Conservation (phyloP, 228 moss, liverwort and hornwort species). For the Sphagnum magellanicum region DNA sequence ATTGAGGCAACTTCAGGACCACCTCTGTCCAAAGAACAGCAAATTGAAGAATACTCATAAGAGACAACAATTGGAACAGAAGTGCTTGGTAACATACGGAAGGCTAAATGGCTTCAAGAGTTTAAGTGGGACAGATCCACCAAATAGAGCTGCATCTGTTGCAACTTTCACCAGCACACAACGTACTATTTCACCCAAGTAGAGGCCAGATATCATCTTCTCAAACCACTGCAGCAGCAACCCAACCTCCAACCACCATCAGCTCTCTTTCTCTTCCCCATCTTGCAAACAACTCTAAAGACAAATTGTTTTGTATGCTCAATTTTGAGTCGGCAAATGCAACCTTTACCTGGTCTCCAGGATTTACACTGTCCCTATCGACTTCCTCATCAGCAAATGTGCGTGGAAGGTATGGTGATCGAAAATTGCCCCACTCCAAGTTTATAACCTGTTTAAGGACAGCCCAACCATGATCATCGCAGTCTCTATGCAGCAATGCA, state of each 20-base stretch:
- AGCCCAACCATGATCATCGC: too few relatives aligned
- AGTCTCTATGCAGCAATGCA: too few relatives aligned
- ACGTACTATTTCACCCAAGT: conserved; percentile 76
- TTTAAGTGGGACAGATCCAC: conserved; percentile 26
- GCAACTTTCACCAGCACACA: conserved; percentile 57
- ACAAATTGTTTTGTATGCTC: background rate
- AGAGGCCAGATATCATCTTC: conserved; percentile 82
- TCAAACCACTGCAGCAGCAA: conserved; percentile 51
- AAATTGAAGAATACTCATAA: conserved; percentile 12
- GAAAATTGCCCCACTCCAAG: conserved; percentile 80
- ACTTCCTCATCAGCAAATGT: conserved; percentile 66
- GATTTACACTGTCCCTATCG: conserved; percentile 63
- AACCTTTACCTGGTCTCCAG: conserved; percentile 48
- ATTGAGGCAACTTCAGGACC: background rate
- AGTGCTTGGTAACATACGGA: conserved; percentile 13
- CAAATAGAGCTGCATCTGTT: conserved; percentile 48
- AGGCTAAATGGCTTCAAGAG: conserved; percentile 34
- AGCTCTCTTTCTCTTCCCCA: background rate
- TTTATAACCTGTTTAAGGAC: conserved; percentile 48
- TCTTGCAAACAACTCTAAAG: background rate
- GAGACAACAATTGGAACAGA: too few relatives aligned
- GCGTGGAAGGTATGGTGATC: conserved; percentile 54
- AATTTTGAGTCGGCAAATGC: background rate
- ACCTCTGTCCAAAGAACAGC: background rate
- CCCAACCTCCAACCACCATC: background rate